phyloP scores from a whole-genome alignment of 208 protist genomes.

The Leishmania aethiopica region DNA sequence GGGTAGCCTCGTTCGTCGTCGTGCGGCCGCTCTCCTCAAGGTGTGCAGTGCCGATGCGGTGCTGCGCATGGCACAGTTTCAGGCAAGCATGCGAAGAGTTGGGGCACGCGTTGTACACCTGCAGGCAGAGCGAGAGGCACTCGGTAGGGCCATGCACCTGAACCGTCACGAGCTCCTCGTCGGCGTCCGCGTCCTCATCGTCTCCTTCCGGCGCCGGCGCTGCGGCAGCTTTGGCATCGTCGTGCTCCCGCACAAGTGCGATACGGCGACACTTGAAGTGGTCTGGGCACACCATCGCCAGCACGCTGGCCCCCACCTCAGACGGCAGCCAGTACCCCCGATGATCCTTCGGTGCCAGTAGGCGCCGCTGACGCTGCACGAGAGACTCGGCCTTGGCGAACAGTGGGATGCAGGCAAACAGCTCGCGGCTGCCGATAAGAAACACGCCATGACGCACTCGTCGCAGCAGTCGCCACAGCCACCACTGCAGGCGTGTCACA shows the following conservation, averaged over 20 bases:
- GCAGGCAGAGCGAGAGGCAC: conserved; percentile 74
- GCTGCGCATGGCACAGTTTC: conserved; percentile 59
- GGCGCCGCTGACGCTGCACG: conserved; percentile 51
- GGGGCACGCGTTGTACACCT: conserved; percentile 61
- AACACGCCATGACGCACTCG: conserved; percentile 61
- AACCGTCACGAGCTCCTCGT: conserved; percentile 31
- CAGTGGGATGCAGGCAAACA: conserved; percentile 62
- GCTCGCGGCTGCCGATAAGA: conserved; percentile 70
- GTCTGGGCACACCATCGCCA: conserved; percentile 76
- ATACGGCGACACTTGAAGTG: conserved; percentile 72
- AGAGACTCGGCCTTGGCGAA: conserved; percentile 59
- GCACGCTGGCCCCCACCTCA: conserved; percentile 42
- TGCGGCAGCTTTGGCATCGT: conserved; percentile 5
- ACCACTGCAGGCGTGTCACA: conserved; percentile 66
- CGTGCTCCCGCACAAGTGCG: conserved; percentile 48
- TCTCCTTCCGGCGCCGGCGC: background rate
- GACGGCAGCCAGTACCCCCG: conserved; percentile 72
- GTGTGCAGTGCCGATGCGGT: background rate
- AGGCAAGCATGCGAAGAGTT: conserved; percentile 75
- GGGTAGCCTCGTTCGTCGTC: conserved; percentile 14
- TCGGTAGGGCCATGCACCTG: conserved; percentile 45
- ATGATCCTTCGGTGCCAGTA: conserved; percentile 28
- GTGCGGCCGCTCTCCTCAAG: conserved; percentile 1
- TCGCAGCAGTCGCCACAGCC: conserved; percentile 70
- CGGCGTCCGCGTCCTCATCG: conserved; percentile 17